phyloP scores from a whole-genome alignment of 768 basidiomycete genomes.

The Trametes punicea region DNA sequence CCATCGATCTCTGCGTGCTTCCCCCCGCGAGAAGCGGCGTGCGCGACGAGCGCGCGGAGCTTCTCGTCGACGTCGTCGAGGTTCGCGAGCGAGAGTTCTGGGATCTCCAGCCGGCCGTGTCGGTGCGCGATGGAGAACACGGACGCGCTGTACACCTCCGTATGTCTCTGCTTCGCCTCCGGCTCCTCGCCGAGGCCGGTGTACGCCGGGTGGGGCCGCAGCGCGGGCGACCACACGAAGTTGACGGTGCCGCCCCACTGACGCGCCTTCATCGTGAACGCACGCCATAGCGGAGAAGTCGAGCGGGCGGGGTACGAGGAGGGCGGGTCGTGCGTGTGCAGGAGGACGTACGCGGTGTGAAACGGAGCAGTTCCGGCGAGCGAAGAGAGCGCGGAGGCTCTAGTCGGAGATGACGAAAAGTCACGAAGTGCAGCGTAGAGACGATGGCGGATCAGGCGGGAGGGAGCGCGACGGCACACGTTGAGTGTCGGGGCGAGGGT shows the following conservation, averaged over 20 bases:
- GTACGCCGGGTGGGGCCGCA: conserved; percentile 20
- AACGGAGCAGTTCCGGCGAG: conserved; percentile 50
- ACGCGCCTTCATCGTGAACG: conserved; percentile 41
- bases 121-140: conserved; percentile 46
- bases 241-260: conserved; percentile 58
- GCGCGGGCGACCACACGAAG: conserved; percentile 49
- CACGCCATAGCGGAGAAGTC: conserved; percentile 41
- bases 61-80: conserved; percentile 42
- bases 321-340: conserved; percentile 51
- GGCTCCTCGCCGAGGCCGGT: conserved; percentile 19
- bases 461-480: conserved; percentile 1
- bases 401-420: background rate
- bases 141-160: conserved; percentile 38
- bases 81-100: conserved; percentile 46
- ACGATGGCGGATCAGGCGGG: conserved; percentile 8
- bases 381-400: background rate
- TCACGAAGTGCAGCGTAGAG: background rate
- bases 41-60: conserved; percentile 32
- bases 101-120: conserved; percentile 46
- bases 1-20: conserved; percentile 11
- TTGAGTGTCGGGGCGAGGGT: conserved; percentile 10
- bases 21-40: background rate
- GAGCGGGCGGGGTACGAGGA: conserved; percentile 47
- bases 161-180: conserved; percentile 8
- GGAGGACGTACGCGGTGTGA: conserved; percentile 54